Evolutionary conservation across 495 filamentous ascomycete species (phyloP).

Genomic region (Penicillium paradoxum): DNA sequence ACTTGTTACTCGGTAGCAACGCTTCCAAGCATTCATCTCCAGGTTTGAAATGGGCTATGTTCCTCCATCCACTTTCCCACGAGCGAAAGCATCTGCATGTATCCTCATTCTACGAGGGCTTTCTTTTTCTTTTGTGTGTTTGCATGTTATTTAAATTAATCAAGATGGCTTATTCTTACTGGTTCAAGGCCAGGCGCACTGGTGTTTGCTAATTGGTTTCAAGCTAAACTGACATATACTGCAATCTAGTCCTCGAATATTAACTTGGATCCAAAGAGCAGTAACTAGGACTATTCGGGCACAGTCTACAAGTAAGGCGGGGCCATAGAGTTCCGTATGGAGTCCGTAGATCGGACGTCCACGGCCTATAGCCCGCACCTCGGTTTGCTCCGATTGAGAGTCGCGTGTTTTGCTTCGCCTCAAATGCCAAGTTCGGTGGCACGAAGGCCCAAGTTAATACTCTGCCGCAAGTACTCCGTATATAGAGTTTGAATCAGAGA

Average conservation of each 20-base stretch:
- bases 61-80: background rate
- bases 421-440: background rate
- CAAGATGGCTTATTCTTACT: background rate
- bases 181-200: background rate
- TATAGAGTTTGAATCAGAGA: too few species aligned
- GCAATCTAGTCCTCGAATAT: background rate
- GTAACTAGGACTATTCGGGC: too few species aligned
- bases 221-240: background rate
- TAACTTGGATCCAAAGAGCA: too few species aligned
- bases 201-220: background rate
- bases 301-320: too few species aligned
- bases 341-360: background rate
- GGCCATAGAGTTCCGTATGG: too few species aligned
- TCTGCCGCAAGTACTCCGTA: background rate
- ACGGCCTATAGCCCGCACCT: constrained; percentile 13
- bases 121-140: constrained; percentile 1
- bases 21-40: background rate
- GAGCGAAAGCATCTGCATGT: background rate
- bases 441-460: background rate
- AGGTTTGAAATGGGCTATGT: background rate
- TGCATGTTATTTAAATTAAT: background rate
- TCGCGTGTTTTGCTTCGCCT: constrained; percentile 14
- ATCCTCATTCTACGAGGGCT: background rate
- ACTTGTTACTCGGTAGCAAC: background rate
- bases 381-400: constrained; percentile 13